Evolutionary conservation across 768 basidiomycete species (phyloP).

Genomic region (Xerocomellus amylosporus): DNA sequence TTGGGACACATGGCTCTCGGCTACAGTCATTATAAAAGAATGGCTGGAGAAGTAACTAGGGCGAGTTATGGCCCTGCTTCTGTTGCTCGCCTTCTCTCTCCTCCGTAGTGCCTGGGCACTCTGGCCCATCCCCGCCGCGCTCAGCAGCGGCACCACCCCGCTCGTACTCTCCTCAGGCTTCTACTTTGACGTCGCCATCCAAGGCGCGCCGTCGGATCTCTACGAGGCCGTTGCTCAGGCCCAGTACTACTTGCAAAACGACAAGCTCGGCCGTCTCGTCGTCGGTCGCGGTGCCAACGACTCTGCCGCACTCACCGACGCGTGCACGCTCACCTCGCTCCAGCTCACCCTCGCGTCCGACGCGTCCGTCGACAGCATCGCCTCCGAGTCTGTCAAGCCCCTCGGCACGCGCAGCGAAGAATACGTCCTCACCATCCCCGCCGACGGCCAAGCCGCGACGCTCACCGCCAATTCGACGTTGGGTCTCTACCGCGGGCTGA

Average conservation of each 20-base stretch:
- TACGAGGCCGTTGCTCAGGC: conserved; percentile 34
- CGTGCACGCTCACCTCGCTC: conserved; percentile 27
- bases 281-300: conserved; percentile 39
- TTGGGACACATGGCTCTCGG: neutral
- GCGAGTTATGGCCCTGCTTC: conserved; percentile 1
- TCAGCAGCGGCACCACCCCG: conserved; percentile 22
- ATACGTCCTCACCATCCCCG: conserved; percentile 42
- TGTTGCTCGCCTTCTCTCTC: conserved; percentile 12
- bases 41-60: no score
- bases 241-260: conserved; percentile 30
- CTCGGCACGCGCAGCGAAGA: conserved; percentile 42
- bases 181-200: conserved; percentile 25
- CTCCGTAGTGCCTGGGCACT: conserved; percentile 14
- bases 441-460: conserved; percentile 34
- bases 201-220: conserved; percentile 33
- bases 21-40: neutral
- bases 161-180: conserved; percentile 30
- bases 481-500: conserved; percentile 52
- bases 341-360: conserved; percentile 23
- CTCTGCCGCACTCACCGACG: conserved; percentile 23
- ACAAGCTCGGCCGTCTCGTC: conserved; percentile 40
- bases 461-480: conserved; percentile 46
- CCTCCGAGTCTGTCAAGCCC: conserved; percentile 34
- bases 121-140: conserved; percentile 34
- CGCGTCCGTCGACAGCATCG: conserved; percentile 28